Conservation (phyloP, 192 early-diverging fungal genomes). For the Coemansia sp. region DNA sequence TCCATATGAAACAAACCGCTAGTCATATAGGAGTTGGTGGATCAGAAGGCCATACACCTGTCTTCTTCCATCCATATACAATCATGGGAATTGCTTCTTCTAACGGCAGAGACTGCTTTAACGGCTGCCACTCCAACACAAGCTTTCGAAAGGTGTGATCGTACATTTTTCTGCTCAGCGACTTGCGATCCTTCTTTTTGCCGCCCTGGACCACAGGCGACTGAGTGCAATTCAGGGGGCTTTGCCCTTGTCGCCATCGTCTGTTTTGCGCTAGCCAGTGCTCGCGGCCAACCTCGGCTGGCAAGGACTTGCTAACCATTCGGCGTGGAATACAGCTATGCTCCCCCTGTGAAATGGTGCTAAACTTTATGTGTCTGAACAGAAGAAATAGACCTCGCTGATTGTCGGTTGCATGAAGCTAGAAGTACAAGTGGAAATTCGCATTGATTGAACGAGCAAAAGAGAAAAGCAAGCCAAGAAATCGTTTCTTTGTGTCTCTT, state of each 20-base stretch:
- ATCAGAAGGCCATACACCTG: constrained; percentile 43
- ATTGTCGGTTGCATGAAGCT: background rate
- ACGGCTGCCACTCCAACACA: constrained; percentile 23
- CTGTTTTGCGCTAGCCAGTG: constrained; percentile 42
- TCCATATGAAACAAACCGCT: too few relatives aligned
- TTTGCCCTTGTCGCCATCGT: constrained; percentile 20
- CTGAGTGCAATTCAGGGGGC: background rate
- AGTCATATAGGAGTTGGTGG: background rate
- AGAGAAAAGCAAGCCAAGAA: too few relatives aligned
- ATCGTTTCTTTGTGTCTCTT: too few relatives aligned
- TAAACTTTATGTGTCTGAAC: background rate
- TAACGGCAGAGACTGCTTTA: constrained; percentile 36
- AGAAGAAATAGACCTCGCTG: background rate
- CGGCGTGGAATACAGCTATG: too few relatives aligned
- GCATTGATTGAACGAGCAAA: too few relatives aligned
- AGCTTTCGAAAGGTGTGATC: constrained; percentile 29
- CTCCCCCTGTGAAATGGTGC: background rate
- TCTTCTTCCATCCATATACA: constrained; percentile 40
- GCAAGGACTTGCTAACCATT: constrained; percentile 2
- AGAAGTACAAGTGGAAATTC: too few relatives aligned
- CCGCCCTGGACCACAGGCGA: background rate
- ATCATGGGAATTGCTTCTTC: constrained; percentile 36
- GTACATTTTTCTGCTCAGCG: constrained; percentile 25
- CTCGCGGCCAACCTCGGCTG: constrained; percentile 12
- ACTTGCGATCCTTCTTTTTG: constrained; percentile 3